Conservation (phyloP, 805 yeast species). For the Blastobotrys robertii region DNA sequence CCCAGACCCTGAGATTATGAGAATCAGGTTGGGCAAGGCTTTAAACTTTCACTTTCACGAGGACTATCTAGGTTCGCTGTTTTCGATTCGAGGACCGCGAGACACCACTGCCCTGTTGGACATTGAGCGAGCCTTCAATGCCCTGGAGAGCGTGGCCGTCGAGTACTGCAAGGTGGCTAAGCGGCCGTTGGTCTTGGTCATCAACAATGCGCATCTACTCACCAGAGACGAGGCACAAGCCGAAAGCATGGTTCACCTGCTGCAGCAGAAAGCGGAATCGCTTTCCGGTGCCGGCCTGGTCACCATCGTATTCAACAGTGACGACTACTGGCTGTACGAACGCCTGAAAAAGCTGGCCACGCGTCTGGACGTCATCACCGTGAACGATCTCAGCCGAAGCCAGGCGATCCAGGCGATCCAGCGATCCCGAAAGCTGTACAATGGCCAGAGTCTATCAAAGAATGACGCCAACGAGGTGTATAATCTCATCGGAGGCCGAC, state of each 20-base stretch:
- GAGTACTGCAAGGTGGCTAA: slow-evolving; percentile 28
- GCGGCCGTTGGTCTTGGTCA: slow-evolving; percentile 56
- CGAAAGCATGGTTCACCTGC: slow-evolving; percentile 52
- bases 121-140: slow-evolving; percentile 72
- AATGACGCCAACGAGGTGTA: slow-evolving; percentile 44
- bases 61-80: slow-evolving; percentile 74
- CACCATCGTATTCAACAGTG: slow-evolving; percentile 65
- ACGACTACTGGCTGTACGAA: slow-evolving; percentile 83
- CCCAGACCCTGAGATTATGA: slow-evolving; percentile 73
- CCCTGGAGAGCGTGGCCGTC: slow-evolving; percentile 64
- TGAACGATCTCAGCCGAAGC: slow-evolving; percentile 43
- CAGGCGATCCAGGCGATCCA: slow-evolving; percentile 48
- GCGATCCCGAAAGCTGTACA: slow-evolving; percentile 38
- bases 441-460: slow-evolving; percentile 33
- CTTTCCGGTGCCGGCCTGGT: slow-evolving; percentile 65
- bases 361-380: slow-evolving; percentile 60
- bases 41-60: slow-evolving; percentile 64
- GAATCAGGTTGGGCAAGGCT: slow-evolving; percentile 68
- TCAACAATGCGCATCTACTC: slow-evolving; percentile 67
- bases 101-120: slow-evolving; percentile 76
- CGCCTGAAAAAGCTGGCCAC: slow-evolving; percentile 64
- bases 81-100: slow-evolving; percentile 74
- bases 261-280: slow-evolving; percentile 77
- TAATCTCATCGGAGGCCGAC: slow-evolving; percentile 71
- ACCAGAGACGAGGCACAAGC: slow-evolving; percentile 65